phyloP scores from a whole-genome alignment of 306 rosid species.

The Cucurbita moschata region DNA sequence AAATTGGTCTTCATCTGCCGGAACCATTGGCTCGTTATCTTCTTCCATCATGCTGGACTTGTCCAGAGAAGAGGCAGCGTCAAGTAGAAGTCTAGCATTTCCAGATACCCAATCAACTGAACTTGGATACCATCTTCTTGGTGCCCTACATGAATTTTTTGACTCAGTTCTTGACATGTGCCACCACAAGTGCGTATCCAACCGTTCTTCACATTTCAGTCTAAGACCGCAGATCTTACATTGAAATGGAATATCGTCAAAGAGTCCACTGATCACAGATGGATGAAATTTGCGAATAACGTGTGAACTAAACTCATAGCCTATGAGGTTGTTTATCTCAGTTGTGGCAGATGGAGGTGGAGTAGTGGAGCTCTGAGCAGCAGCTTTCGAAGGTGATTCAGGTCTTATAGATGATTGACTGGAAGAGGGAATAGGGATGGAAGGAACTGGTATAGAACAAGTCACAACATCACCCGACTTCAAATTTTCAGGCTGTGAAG shows the following conservation, averaged over 20 bases:
- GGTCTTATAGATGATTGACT: constrained; percentile 20
- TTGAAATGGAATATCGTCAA: constrained; percentile 39
- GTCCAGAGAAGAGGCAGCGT: constrained; percentile 18
- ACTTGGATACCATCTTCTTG: constrained; percentile 60
- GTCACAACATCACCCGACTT: constrained; percentile 18
- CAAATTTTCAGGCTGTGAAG: constrained; percentile 23
- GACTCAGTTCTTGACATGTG: constrained; percentile 38
- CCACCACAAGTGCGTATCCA: constrained; percentile 61
- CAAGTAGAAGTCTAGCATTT: constrained; percentile 25
- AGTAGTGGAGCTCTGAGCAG: constrained; percentile 15
- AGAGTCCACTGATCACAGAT: constrained; percentile 42
- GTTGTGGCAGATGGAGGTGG: constrained; percentile 24
- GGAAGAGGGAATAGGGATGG: constrained; percentile 27
- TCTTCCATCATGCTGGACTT: constrained; percentile 9
- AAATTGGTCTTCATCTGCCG: constrained; percentile 62
- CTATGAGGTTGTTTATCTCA: constrained; percentile 36
- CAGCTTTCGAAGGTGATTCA: constrained; percentile 20
- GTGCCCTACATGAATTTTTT: constrained; percentile 15
- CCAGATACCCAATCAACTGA: constrained; percentile 42
- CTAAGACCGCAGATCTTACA: constrained; percentile 50
- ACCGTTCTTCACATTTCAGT: constrained; percentile 36
- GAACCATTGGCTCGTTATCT: constrained; percentile 35
- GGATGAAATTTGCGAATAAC: constrained; percentile 53
- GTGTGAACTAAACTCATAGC: constrained; percentile 58
- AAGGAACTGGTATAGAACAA: constrained; percentile 29